Evolutionary conservation across 352 stramenopile genomes (phyloP), one percentile per base, ranked within the genome.

Genomic region (Phytophthora melonis): DNA sequence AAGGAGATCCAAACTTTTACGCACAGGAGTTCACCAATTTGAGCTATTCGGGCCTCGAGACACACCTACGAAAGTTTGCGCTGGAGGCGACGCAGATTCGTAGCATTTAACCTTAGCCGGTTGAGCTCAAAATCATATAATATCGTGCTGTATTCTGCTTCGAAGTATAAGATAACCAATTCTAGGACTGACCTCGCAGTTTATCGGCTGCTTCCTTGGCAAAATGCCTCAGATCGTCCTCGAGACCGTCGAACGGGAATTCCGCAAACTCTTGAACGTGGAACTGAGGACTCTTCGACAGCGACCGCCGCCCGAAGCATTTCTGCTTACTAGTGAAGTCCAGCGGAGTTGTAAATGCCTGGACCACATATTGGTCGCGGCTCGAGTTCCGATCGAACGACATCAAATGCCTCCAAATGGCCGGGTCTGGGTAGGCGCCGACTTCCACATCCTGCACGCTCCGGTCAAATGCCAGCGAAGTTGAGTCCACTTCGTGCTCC

Each of bases 401-500:
- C 62, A 90, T 32, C 62, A 94, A 65, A 49, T 93, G 79, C 16
- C 74, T 90, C 80, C 87, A 90, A 39, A 93, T 81, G 13, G 71
- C 66, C 13, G 82, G 82, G 43, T 89, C 82, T 18, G 68, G 62
- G 23, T 68, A 70, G 54, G 30, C 36, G 39, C 60, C 55, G 5
- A 10, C 10, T 16, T 11, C 9, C 9, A 9, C 3, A 14, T 32
- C 25, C 3, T 36, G 41, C 5, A 16, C 9, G 14, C 1, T 19
- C n/a, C 21, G 54, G n/a, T 25, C 25, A 59, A 45, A 39, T 7
- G 43, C 54, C 2, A 43, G 2, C 25, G 54, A 25, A 3, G 14
- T n/a, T 5, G 27, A 58, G 18, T 41, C 41, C 7, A 14, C 41
- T 45, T 25, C 43, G 14, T 32, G 32, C 14, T 62, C n/a, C 8